Conservation (phyloP, 2,329 filamentous ascomycete genomes). For the Blastomyces gilchristii region DNA sequence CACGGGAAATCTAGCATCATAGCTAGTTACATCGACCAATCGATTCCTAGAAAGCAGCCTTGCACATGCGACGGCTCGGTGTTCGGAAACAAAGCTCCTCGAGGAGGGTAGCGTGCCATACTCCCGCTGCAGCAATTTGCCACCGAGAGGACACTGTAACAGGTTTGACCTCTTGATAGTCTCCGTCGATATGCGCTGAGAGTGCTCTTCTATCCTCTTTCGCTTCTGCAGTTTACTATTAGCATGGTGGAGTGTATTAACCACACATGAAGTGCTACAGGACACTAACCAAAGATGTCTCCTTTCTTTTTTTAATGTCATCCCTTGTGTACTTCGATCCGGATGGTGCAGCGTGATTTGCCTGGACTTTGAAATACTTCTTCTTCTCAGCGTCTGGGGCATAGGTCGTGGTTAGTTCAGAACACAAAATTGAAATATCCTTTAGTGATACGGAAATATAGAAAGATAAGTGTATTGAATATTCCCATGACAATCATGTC, state of each 20-base stretch:
- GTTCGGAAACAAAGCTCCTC: constrained; percentile 18
- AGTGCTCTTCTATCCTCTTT: constrained; percentile 19
- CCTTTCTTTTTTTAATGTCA: constrained; percentile 8
- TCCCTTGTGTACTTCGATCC: constrained; percentile 16
- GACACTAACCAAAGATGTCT: constrained; percentile 9
- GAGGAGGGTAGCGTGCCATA: constrained; percentile 19
- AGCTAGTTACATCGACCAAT: constrained; percentile 24
- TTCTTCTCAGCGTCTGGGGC: constrained; percentile 41
- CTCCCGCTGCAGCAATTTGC: constrained; percentile 21
- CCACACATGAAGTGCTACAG: constrained; percentile 6
- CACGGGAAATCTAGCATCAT: constrained; percentile 20
- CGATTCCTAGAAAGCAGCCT: constrained; percentile 25
- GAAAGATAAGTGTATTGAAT: neutral
- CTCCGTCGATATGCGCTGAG: constrained; percentile 24
- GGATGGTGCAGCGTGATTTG: constrained; percentile 40
- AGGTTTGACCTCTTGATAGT: constrained; percentile 25
- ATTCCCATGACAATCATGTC: neutral
- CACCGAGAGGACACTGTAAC: constrained; percentile 23
- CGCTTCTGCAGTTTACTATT: constrained; percentile 19
- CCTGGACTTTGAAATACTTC: constrained; percentile 59
- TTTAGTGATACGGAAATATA: neutral
- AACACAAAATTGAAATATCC: neutral
- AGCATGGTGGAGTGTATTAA: neutral
- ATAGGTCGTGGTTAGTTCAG: neutral
- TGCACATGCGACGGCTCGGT: constrained; percentile 24